phyloP scores from a whole-genome alignment of 2,329 filamentous ascomycete species.

The Venturia nashicola region DNA sequence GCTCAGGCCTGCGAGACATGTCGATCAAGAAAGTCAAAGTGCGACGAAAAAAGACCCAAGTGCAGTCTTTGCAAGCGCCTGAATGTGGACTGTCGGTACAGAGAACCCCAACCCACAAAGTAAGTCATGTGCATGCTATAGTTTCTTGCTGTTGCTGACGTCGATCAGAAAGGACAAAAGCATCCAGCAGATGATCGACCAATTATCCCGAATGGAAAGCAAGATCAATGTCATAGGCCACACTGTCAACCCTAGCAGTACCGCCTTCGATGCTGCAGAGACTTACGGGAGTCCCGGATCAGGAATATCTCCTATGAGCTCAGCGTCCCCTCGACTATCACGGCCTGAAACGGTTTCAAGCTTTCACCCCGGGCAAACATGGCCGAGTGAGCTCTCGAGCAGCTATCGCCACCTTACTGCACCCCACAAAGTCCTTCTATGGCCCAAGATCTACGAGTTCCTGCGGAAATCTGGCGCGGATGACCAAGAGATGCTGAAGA shows the following conservation, averaged over 20 bases:
- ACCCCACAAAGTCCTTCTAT: conserved; percentile 14
- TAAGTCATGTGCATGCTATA: not conserved
- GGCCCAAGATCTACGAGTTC: conserved; percentile 13
- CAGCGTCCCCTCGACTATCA: not conserved
- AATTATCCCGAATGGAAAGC: not conserved
- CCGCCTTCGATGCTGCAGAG: not conserved
- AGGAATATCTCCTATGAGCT: not conserved
- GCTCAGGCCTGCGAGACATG: conserved; percentile 48
- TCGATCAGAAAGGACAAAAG: conserved; percentile 8
- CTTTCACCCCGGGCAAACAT: not conserved
- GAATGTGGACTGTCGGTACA: conserved; percentile 47
- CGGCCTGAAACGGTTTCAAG: not conserved
- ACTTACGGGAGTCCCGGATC: not conserved
- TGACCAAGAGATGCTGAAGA: conserved; percentile 17
- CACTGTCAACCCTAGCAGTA: not conserved
- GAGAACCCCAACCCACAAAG: conserved; percentile 44
- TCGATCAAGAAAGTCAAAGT: conserved; percentile 49
- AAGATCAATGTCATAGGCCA: conserved; percentile 7
- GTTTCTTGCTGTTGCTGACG: not conserved
- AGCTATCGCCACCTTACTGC: conserved; percentile 14
- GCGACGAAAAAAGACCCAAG: conserved; percentile 49
- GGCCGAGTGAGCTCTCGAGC: conserved; percentile 9
- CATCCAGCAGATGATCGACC: conserved; percentile 4
- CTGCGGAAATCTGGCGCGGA: conserved; percentile 22
- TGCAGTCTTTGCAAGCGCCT: conserved; percentile 47